Evolutionary conservation across 2,329 filamentous ascomycete genomes (phyloP).

Genomic region (Metarhizium rileyi): DNA sequence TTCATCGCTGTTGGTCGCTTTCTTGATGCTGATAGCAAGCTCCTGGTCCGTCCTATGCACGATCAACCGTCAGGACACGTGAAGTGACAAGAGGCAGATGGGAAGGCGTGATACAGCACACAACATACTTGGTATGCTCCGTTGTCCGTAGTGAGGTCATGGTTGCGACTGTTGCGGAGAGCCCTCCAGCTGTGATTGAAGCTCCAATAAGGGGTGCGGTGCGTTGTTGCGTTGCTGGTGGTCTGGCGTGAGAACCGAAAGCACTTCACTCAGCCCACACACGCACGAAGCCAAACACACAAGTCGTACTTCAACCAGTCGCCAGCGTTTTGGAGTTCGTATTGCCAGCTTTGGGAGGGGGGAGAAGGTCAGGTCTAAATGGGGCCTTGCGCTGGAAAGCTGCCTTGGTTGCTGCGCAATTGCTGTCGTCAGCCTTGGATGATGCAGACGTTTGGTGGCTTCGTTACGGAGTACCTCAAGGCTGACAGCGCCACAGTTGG

Average conservation of each 20-base stretch:
- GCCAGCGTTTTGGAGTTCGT: neutral
- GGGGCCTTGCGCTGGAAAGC: neutral
- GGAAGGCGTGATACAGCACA: neutral
- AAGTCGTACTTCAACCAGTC: neutral
- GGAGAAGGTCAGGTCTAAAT: neutral
- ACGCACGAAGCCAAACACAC: neutral
- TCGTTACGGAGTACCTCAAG: neutral
- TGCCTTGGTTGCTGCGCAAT: neutral
- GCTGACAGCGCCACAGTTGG: conserved; percentile 4
- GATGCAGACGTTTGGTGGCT: neutral
- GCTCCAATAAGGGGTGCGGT: conserved; percentile 2
- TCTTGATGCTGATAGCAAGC: conserved; percentile 60
- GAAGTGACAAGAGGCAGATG: neutral
- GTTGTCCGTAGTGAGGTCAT: conserved; percentile 23
- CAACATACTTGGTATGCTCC: conserved; percentile 27
- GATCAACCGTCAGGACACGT: neutral
- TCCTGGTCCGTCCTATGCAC: conserved; percentile 52
- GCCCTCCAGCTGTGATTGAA: conserved; percentile 4
- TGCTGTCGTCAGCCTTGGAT: conserved; percentile 8
- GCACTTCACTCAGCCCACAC: neutral
- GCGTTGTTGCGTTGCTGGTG: no score
- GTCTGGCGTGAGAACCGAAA: neutral
- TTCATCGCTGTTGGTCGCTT: conserved; percentile 60
- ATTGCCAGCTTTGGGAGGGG: neutral
- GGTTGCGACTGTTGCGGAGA: conserved; percentile 9